Conservation (phyloP, 257 asterid species). For the Gentiana dahurica region DNA sequence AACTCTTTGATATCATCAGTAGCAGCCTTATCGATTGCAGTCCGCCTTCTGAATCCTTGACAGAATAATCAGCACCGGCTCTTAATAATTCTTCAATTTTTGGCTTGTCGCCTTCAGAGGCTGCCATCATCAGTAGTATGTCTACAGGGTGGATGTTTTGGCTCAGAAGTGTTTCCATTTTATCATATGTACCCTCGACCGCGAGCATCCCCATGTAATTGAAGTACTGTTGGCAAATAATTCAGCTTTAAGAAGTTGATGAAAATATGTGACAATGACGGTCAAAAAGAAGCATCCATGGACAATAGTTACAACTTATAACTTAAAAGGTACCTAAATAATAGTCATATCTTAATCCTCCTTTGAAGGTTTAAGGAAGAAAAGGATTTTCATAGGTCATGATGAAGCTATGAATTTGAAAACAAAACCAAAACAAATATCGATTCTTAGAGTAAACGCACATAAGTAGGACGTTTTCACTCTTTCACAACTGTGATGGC, state of each 20-base stretch:
- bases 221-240: constrained; percentile 46
- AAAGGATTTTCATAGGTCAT: too few relatives aligned
- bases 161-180: constrained; percentile 78
- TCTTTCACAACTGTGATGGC: too few relatives aligned
- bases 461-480: too few relatives aligned
- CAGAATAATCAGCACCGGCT: constrained; percentile 77
- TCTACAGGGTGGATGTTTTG: constrained; percentile 91
- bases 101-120: constrained; percentile 77
- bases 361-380: too few relatives aligned
- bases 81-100: constrained; percentile 76
- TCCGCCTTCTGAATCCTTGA: constrained; percentile 78
- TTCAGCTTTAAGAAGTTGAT: not conserved
- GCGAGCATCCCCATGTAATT: constrained; percentile 99
- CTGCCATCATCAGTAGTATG: constrained; percentile 72
- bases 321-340: too few relatives aligned
- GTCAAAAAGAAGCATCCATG: not conserved
- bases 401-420: too few relatives aligned
- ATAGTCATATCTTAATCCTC: too few relatives aligned
- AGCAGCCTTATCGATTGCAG: constrained; percentile 71
- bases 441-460: too few relatives aligned
- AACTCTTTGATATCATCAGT: constrained; percentile 57
- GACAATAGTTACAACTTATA: too few relatives aligned
- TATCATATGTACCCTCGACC: constrained; percentile 89
- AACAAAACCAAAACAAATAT: too few relatives aligned
- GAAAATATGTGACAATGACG: not conserved